Conservation (phyloP, 306 rosid genomes). For the Acacia acuminata region DNA sequence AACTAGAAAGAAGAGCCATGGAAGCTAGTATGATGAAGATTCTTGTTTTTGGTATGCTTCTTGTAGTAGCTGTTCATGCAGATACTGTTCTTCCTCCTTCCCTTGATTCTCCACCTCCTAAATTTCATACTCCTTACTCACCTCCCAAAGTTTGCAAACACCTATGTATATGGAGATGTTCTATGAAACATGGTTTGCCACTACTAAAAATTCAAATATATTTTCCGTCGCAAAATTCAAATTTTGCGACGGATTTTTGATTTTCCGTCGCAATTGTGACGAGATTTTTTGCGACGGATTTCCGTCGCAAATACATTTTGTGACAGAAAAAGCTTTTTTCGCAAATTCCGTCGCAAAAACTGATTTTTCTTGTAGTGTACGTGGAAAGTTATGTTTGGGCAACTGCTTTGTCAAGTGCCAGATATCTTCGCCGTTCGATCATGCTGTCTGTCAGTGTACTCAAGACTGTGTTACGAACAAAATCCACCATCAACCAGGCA, state of each 20-base stretch:
- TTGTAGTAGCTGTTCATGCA: conserved; percentile 4
- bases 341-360: no score
- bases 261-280: no score
- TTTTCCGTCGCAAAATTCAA: no score
- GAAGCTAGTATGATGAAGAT: neutral
- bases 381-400: neutral
- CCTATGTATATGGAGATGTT: conserved; percentile 1
- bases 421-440: neutral
- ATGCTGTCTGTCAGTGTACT: neutral
- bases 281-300: no score
- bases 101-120: neutral
- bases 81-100: neutral
- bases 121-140: neutral
- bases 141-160: neutral
- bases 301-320: no score
- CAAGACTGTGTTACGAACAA: neutral
- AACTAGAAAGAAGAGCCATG: conserved; percentile 2
- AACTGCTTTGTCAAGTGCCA: neutral
- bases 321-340: no score
- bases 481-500: neutral
- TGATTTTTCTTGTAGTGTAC: no score
- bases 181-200: neutral
- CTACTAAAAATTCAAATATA: no score
- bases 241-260: no score
- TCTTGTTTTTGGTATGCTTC: conserved; percentile 8